These are phyloP conservation scores for Clarireedia monteithiana DNA, from an alignment of 2,329 filamentous ascomycete species.

Conservation along the genomic window DNA sequence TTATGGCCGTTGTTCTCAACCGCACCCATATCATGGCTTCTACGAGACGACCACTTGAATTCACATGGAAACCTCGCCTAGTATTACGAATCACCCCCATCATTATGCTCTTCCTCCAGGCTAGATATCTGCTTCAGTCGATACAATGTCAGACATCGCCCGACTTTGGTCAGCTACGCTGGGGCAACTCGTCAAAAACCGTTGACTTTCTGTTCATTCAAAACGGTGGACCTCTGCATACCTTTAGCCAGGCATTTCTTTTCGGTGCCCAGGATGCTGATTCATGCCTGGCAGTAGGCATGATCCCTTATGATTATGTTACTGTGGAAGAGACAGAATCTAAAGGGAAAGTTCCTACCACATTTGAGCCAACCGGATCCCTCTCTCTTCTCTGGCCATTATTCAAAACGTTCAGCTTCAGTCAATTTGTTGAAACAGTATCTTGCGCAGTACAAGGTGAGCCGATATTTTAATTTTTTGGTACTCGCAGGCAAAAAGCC, in stretches of 20 bases:
- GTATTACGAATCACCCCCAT: conserved; percentile 65
- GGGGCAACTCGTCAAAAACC: conserved; percentile 57
- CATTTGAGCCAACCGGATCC: conserved; percentile 49
- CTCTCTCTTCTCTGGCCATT: conserved; percentile 69
- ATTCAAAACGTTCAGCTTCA: conserved; percentile 61
- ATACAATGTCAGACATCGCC: conserved; percentile 88
- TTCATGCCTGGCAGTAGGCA: conserved; percentile 68
- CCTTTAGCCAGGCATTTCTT: conserved; percentile 62
- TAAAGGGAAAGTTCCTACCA: conserved; percentile 6
- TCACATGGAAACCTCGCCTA: conserved; percentile 66
- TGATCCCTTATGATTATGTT: conserved; percentile 53
- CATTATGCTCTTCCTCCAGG: conserved; percentile 60
- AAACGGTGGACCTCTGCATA: conserved; percentile 62
- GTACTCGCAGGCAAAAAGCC: not conserved
- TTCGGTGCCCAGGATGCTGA: conserved; percentile 65
- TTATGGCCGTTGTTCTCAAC: conserved; percentile 81
- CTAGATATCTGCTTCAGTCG: conserved; percentile 64
- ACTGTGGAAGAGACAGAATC: conserved; percentile 5
- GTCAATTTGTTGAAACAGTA: conserved; percentile 83
- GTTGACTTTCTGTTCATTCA: conserved; percentile 64
- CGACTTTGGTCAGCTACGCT: conserved; percentile 60
- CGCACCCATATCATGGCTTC: conserved; percentile 91
- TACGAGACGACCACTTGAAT: conserved; percentile 68
- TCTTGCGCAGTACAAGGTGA: conserved; percentile 77
- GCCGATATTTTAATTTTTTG: not conserved